Evolutionary conservation across 2,329 filamentous ascomycete genomes (phyloP).

Genomic region (Dryadomyces quercus-mongolicae): DNA sequence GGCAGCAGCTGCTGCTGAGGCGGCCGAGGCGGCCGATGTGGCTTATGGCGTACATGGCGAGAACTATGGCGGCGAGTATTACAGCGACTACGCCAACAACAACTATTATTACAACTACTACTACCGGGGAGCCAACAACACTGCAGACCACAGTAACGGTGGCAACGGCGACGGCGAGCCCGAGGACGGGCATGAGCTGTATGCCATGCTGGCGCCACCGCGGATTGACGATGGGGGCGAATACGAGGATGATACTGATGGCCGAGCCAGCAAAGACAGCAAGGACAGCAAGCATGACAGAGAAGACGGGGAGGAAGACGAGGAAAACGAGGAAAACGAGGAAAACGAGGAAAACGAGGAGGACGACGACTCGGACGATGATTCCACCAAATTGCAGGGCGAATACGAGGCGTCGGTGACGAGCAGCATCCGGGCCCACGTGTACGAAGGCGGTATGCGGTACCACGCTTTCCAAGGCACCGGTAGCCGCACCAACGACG

Average conservation of each 20-base stretch:
- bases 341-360: not conserved
- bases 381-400: conserved; percentile 6
- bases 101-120: conserved; percentile 3
- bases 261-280: not conserved
- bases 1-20: not conserved
- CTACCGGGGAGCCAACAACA: not conserved
- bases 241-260: not conserved
- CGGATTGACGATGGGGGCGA: not conserved
- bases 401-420: conserved; percentile 18
- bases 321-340: conserved; percentile 2
- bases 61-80: not conserved
- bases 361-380: conserved; percentile 13
- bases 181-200: not conserved
- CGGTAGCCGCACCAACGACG: conserved; percentile 1
- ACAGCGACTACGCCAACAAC: not conserved
- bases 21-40: not conserved
- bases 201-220: not conserved
- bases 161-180: not conserved
- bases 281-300: not conserved
- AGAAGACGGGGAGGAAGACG: not conserved
- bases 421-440: conserved; percentile 17
- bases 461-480: conserved; percentile 23
- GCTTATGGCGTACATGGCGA: not conserved
- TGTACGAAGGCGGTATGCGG: conserved; percentile 21
- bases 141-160: not conserved